Base-by-base conservation (phyloP, 2,329 filamentous ascomycete genomes). In the Arthrinium phaeospermum region DNA sequence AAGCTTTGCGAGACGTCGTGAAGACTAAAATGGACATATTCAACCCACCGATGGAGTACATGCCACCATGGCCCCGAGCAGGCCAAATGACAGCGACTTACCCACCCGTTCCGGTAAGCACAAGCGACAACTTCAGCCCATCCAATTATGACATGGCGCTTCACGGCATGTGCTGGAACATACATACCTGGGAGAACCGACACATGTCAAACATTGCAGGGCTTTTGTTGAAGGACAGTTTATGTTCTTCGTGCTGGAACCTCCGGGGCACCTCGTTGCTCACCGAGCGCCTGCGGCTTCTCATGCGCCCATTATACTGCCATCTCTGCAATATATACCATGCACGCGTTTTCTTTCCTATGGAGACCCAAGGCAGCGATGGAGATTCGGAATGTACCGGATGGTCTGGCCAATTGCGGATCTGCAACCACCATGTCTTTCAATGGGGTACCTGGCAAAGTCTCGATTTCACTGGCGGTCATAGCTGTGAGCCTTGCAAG, bases 41-140 rank as follows among this genome's bases (percentile, higher is more conserved):
- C 22, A 51, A 24, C 47, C 47, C n/a, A 51, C 47, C n/a, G n/a
- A 12, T 51, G 10, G 47, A 51, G 47, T 51, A 51, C 10, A 51
- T 51, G n/a, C 47, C 47, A 24, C 47, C 47, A 51, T 51, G 47
- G n/a, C n/a, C 47, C 4, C 22, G n/a, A 3, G 8, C 47, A 51
- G 47, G 47, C 7, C 7, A 7, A 12, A 24, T 51, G n/a, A 51
- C 27, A 12, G 8, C 47, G 7, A 22, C n/a, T 4, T 51, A 24
- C n/a, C 7, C 5, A 12, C 7, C 1, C n/a, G 8, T 3, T 2
- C 2, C 10, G 47, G 1, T 13, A 24, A 13, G n/a, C 2, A 6
- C 22, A 22, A 14, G 45, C 2, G 16, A 16, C 47, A 51, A 27
- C 24, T 13, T 24, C 47, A 12, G 3, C 6, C 47, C 8, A 51